Percentiles rank a stretch among this genome's conserved stretches.
Evolutionary conservation across 2,329 filamentous ascomycete species (phyloP).

Genomic region (Cladosporium phlei): DNA sequence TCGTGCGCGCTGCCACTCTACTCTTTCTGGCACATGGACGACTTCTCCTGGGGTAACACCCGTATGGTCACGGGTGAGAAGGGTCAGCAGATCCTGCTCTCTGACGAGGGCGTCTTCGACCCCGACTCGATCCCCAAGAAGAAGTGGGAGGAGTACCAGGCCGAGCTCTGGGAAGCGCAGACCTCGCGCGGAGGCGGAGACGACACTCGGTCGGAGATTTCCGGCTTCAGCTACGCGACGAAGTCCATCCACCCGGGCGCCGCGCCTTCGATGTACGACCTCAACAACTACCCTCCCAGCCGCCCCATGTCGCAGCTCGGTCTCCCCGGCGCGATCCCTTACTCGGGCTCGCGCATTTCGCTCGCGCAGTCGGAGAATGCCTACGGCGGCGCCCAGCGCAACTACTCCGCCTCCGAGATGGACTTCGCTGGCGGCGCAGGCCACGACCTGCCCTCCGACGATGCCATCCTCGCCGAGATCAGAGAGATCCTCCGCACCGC

Average conservation of each 20-base stretch:
- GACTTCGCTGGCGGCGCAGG: conserved; percentile 54
- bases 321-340: conserved; percentile 41
- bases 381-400: conserved; percentile 28
- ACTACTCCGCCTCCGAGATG: conserved; percentile 50
- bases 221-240: conserved; percentile 91
- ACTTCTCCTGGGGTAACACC: conserved; percentile 99
- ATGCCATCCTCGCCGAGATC: conserved; percentile 87
- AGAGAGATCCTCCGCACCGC: conserved; percentile 85
- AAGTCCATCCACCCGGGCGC: conserved; percentile 60
- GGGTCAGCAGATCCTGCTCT: conserved; percentile 86
- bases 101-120: conserved; percentile 97
- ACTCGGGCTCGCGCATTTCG: conserved; percentile 64
- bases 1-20: conserved; percentile 86
- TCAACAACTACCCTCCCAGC: conserved; percentile 38
- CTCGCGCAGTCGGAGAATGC: conserved; percentile 65
- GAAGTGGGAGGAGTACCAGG: conserved; percentile 99
- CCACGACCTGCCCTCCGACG: conserved; percentile 68
- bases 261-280: conserved; percentile 8
- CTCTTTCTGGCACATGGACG: conserved; percentile 99
- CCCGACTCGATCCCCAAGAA: conserved; percentile 88
- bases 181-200: conserved; percentile 64
- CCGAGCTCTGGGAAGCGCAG: conserved; percentile 93
- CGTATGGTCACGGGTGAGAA: conserved; percentile 93
- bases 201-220: conserved; percentile 79
- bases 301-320: conserved; percentile 57